Evolutionary conservation across 2,329 filamentous ascomycete genomes (phyloP), one percentile per base, ranked within the genome.

Genomic region (Graphilbum ipis-grandicollis): DNA sequence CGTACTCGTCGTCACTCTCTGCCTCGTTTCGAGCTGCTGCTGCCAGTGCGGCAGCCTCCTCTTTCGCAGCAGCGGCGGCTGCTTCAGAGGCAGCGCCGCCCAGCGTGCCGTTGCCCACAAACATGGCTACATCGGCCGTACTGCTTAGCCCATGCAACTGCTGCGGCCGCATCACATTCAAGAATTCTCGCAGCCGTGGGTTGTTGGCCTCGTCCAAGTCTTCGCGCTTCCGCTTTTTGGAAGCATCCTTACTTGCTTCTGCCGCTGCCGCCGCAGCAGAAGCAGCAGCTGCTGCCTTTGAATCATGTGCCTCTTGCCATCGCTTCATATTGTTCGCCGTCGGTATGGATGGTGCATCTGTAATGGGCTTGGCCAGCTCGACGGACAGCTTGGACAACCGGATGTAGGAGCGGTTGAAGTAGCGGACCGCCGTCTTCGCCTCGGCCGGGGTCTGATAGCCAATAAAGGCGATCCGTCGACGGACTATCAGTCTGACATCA

Each of bases 401-500:
- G 50, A 98, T 84, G 58, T 85, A 98, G 44, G 86, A 79, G 54
- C 74, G 83, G 65, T 98, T 86, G 66, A 94, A 94, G 63, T 93
- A 93, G 57, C 82, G 86, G 54, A 92, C 80, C 32, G 90, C 88
- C 51, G 76, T 72, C 39, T 71, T 65, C 39, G 90, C 90, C 53
- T 83, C 79, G 43, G 88, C 74, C 13, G 79, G 63, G 36, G 72
- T 81, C 59, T 82, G 86, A 66, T 88, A 96, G 44, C 90, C 90
- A 41, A 98, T 75, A 66, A 93, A 98, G 48, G 86, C 90, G 57
- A 98, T 94, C 47, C 86, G 74, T 50, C 90, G 75, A 51, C 85
- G 76, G 6, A 83, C 73, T 52, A 96, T 82, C 53, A 94, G 71
- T 67, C 93, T 93, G 49, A 85, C 73, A 60, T 98, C 90, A 37